Base-by-base conservation (phyloP, 1,139 yeast genomes). In the Pichia sp. region DNA sequence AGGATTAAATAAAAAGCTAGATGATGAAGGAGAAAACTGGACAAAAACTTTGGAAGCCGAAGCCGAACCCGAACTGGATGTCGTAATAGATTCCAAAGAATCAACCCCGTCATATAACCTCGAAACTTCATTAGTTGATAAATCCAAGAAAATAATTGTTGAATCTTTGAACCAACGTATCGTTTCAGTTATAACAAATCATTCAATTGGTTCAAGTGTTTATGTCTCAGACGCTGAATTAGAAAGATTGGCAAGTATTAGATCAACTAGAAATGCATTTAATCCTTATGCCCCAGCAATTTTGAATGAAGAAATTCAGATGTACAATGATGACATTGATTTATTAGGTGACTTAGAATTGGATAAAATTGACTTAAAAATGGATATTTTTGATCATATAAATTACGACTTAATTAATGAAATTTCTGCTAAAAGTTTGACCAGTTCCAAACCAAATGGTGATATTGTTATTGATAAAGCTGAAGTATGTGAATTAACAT, bases 261-360 rank as follows among this genome's bases (percentile, higher is more conserved):
- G 23, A 32, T 25, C 35, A 32, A 5, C 11, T 11, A 25, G 23
- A 12, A 32, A 32, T 23, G 11, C 23, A 2, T 11, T 22, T 32
- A 32, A 32, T 32, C 35, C 35, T 22, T 32, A 32, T 22, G n/a
- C n/a, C 11, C n/a, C n/a, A n/a, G n/a, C n/a, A n/a, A n/a, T n/a
- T n/a, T n/a, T n/a, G n/a, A n/a, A n/a, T 9, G 35, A 23, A 27
- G 28, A 34, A 22, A 35, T 35, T 20, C 30, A n/a, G 20, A 28
- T 28, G 38, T 43, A 43, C 24, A 16, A 36, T 12, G 46, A 43
- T 26, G 46, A 39, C 16, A 30, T 39, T 27, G 45, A 46, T 27
- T 39, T 43, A 20, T 37, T 45, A 12, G 48, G 40, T 8, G 46
- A 28, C 28, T 22, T 43, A 8, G 25, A 37, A 25, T 20, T 45